These are phyloP conservation scores for Fagus sylvatica DNA, from an alignment of 306 rosid genomes.

Conservation along the genomic window DNA sequence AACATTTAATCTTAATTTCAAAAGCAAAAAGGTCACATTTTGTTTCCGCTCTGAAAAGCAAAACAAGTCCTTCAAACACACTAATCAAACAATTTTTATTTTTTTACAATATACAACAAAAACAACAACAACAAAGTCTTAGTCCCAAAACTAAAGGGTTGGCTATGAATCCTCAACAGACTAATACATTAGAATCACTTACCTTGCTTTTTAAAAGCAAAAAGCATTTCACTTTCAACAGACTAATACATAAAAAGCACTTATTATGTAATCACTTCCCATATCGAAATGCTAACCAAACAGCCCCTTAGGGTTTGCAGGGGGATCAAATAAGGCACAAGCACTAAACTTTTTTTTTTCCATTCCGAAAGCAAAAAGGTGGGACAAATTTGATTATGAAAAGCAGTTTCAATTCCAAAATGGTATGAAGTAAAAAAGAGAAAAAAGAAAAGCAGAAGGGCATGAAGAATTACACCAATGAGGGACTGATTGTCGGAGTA, in stretches of 20 bases:
- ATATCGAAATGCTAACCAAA: not conserved
- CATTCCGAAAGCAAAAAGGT: not conserved
- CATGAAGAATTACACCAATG: constrained; percentile 43
- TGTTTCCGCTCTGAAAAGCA: not conserved
- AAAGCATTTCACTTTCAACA: not conserved
- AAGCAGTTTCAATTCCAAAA: not conserved
- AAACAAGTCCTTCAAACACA: not conserved
- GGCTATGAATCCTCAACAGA: no score
- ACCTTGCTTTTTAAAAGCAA: not conserved
- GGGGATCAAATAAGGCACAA: not conserved
- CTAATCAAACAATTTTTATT: not conserved
- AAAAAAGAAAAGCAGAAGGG: not conserved
- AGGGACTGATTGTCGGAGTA: constrained; percentile 63
- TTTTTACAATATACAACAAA: no score
- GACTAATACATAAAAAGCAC: no score
- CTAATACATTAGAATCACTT: not conserved
- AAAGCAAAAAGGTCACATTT: not conserved
- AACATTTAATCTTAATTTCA: not conserved
- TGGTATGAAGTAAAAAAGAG: not conserved
- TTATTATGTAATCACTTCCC: not conserved
- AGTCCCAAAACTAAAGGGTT: no score
- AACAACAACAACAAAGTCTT: no score
- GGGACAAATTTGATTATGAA: not conserved
- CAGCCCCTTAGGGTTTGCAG: not conserved
- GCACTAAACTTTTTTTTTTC: not conserved